Base-by-base conservation (phyloP, 1,139 yeast genomes). In the Saccharomycopsis crataegensis region DNA sequence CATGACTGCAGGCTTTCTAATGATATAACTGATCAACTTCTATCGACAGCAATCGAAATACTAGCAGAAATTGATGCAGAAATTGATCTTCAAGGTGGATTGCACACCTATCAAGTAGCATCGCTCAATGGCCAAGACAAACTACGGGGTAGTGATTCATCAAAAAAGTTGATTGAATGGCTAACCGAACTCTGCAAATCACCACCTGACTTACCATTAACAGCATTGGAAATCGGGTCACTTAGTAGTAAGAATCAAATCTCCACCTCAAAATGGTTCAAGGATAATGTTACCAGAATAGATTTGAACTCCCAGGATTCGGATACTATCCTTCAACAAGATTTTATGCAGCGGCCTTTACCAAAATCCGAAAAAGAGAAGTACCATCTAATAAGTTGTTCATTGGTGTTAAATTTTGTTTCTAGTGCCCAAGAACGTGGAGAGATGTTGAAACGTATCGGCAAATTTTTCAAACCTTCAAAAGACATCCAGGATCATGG, bases 61-160 rank as follows among this genome's bases (percentile, higher is more conserved):
- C 69, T 80, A 51, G 89, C 78, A 1, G 75, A 68, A 59, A 81
- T 83, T 8, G 85, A 81, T 61, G 75, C 75, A 1, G 90, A 86
- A 64, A 74, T 83, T 3, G 70, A 71, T 8, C 74, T 69, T 51
- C 70, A 81, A 51, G 95, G 95, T 1, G 96, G 96, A 0, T 66
- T 88, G 2, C 74, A 79, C 56, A 77, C 79, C 7, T 91, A 91
- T 65, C 98, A 91, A 63, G 70, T 76, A n/a, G 98, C 98, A 0
- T 88, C 96, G 1, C 79, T 86, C 0, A 80, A 83, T 50, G 98
- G 98, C 0, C 98, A 91, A 62, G 79, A 80, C 57, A 68, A 69
- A 1, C 75, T 76, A 48, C 69, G 98, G 58, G 98, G 98, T 0
- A 96, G 96, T 1, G 98, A 91, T 66, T 87, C 96, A 0, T 89